Base-by-base conservation (phyloP, 75 land plant genomes). In the Cupressus sempervirens region DNA sequence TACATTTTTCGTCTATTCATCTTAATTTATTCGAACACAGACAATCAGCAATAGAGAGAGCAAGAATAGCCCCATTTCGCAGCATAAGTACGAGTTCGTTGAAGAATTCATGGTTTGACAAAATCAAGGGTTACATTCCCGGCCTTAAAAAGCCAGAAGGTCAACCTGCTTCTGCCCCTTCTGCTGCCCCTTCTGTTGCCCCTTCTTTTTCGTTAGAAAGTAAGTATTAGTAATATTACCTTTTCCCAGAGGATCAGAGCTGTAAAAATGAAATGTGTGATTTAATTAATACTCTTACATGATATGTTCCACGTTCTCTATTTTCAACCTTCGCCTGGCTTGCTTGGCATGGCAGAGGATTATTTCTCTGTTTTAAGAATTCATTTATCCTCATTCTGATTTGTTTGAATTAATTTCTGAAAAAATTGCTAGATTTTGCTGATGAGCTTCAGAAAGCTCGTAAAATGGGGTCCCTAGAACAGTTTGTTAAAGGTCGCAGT, bases 391-490 rank as follows among this genome's bases (percentile, higher is more conserved):
- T 30, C 74, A 72, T 79, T 79, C n/a, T 79, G 41, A n/a, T n/a
- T 76, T 16, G 35, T 76, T 76, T 38, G 36, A 29, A 43, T 43
- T 14, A 79, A 29, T 34, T 40, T 20, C 15, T 79, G 35, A 20
- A 79, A 29, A 40, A 20, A 38, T 26, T 84, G 81, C 5, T 34
- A 97, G 98, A 82, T 7, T 97, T 89, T 88, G 98, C 99, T 15
- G 95, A 97, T 81, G 91, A 93, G 83, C 82, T 97, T 86, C 90
- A 89, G 85, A 92, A 87, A 70, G 99, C 99, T 9, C 91, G 94
- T 38, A 89, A 81, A 41, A 15, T 89, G 77, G 99, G 99, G 40
- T 50, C 86, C 43, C 74, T 95, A 16, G 92, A 90, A 81, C 84
- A 94, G 14, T 96, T 90, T 77, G 86, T 88, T 26, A 92, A 88